phyloP scores from a whole-genome alignment of 768 basidiomycete species.

The Sutorius australiensis region DNA sequence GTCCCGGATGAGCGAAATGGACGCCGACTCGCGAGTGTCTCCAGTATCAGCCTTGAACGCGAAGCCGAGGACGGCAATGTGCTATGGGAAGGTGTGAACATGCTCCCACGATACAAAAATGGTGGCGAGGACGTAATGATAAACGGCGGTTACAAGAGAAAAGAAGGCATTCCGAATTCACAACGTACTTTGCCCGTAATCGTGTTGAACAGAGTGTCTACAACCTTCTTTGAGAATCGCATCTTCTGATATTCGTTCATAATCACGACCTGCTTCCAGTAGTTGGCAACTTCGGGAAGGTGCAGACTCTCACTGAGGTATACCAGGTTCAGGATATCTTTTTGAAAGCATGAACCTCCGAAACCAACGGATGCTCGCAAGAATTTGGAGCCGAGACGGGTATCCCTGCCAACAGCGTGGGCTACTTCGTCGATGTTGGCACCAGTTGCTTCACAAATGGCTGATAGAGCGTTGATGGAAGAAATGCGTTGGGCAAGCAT shows the following conservation, averaged over 20 bases:
- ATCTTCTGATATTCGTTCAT: constrained; percentile 99
- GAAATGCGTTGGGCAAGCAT: constrained; percentile 99
- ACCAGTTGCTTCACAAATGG: constrained; percentile 98
- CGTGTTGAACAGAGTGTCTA: constrained; percentile 97
- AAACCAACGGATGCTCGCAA: constrained; percentile 94
- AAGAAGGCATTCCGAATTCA: background rate
- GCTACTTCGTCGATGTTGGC: constrained; percentile 99
- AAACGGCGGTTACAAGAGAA: background rate
- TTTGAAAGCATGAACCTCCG: constrained; percentile 99
- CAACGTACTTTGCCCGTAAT: constrained; percentile 85
- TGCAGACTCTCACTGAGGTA: constrained; percentile 94
- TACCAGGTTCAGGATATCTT: constrained; percentile 98
- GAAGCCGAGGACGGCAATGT: constrained; percentile 94
- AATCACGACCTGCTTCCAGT: constrained; percentile 96
- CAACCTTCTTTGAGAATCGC: constrained; percentile 92
- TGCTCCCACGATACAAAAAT: constrained; percentile 6
- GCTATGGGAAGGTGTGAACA: constrained; percentile 39
- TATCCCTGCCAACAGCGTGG: constrained; percentile 88
- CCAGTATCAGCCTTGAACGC: constrained; percentile 99
- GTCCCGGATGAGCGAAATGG: constrained; percentile 91
- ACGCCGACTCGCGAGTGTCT: constrained; percentile 95
- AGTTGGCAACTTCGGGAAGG: constrained; percentile 93
- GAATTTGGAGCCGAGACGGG: constrained; percentile 93
- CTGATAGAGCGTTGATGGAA: constrained; percentile 95
- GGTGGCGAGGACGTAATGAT: background rate